Conservation (phyloP, 208 protist genomes). For the Trypanosoma congolense region DNA sequence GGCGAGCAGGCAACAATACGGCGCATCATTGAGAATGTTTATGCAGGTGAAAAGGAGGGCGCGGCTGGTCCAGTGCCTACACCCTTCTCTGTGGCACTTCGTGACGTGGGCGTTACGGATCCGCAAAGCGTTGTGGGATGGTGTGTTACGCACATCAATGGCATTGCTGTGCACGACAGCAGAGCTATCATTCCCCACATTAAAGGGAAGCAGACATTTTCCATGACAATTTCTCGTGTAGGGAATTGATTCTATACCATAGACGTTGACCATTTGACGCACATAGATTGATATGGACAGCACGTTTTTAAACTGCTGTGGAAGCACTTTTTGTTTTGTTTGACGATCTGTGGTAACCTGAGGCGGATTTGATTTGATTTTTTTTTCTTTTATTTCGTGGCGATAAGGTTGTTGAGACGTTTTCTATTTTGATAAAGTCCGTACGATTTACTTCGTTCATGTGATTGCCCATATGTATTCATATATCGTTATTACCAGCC, state of each 20-base stretch:
- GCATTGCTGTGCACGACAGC: conserved; percentile 20
- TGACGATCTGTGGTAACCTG: no score
- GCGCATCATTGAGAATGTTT: conserved; percentile 7
- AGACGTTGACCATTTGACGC: not conserved
- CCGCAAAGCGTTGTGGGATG: conserved; percentile 28
- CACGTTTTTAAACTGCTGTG: no score
- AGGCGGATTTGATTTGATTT: no score
- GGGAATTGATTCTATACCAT: not conserved
- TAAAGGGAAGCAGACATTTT: conserved; percentile 16
- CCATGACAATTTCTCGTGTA: conserved; percentile 7
- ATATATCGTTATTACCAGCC: no score
- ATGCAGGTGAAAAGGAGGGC: not conserved
- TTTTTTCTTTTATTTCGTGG: no score
- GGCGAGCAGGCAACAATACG: conserved; percentile 20
- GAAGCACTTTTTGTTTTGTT: no score
- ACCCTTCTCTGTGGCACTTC: conserved; percentile 25
- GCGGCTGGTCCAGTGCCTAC: conserved; percentile 9
- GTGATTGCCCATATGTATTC: no score
- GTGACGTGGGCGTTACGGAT: conserved; percentile 10
- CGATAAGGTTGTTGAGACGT: no score
- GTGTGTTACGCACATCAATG: conserved; percentile 28
- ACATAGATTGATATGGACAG: not conserved
- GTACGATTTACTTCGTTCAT: no score
- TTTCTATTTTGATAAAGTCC: no score
- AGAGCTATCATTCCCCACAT: conserved; percentile 32